phyloP scores from a whole-genome alignment of 2,329 filamentous ascomycete species.

The Rutstroemia sp. region DNA sequence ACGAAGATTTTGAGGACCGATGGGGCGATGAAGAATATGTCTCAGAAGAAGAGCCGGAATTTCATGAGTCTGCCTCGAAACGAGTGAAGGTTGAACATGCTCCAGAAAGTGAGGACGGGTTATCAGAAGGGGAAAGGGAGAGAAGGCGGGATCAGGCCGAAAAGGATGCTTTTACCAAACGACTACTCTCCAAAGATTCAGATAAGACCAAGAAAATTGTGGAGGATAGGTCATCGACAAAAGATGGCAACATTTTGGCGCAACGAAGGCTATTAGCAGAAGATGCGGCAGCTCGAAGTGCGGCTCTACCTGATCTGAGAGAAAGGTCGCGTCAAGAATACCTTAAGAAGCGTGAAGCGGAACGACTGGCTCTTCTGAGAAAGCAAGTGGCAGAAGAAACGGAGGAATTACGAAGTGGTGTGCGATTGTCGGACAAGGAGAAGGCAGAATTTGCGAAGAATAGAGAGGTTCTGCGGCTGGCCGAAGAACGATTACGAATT shows the following conservation, averaged over 20 bases:
- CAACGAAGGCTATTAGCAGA: constrained; percentile 57
- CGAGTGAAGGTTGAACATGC: constrained; percentile 58
- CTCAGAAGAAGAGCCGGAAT: constrained; percentile 48
- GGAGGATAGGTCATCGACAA: constrained; percentile 49
- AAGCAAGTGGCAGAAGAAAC: constrained; percentile 88
- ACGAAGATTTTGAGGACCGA: constrained; percentile 64
- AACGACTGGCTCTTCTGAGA: constrained; percentile 77
- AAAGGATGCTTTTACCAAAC: constrained; percentile 71
- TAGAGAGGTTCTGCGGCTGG: constrained; percentile 69
- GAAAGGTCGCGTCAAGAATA: constrained; percentile 86
- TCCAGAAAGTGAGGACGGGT: constrained; percentile 37
- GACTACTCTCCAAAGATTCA: constrained; percentile 65
- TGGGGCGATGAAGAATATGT: constrained; percentile 72
- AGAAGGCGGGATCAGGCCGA: constrained; percentile 64
- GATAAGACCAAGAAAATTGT: constrained; percentile 62
- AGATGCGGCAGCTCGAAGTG: constrained; percentile 58
- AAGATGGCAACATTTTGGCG: constrained; percentile 48
- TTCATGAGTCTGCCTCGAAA: constrained; percentile 64
- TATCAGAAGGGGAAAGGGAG: constrained; percentile 56
- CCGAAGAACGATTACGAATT: constrained; percentile 74
- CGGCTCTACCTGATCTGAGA: constrained; percentile 73
- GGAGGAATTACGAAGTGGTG: constrained; percentile 70
- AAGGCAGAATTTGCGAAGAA: constrained; percentile 73
- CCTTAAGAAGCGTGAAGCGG: constrained; percentile 82
- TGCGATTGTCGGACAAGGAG: constrained; percentile 67